Evolutionary conservation across 2,329 filamentous ascomycete genomes (phyloP), one percentile per base, ranked within the genome.

Genomic region (Alternaria gaisen): DNA sequence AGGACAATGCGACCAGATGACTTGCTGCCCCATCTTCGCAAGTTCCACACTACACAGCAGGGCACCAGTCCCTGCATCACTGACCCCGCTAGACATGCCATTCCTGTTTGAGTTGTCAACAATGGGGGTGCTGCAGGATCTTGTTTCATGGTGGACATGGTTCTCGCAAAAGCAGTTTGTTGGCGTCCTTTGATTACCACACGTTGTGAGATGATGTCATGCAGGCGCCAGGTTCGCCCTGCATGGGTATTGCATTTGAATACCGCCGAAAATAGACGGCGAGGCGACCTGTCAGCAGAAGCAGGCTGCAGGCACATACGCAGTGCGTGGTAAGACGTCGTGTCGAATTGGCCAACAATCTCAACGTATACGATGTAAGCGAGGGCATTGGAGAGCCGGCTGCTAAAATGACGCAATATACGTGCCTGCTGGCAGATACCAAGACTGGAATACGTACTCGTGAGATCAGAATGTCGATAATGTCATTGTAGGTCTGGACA

Each of bases 1-100:
- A 75, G 73, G 75, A 63, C 75, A 76, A 77, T 77, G 64, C 68
- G 62, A 62, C 54, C 65, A 72, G 62, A 65, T 68, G 66, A 71
- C 68, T 68, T 67, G 65, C 64, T 68, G 64, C 67, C 71, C 69
- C 64, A 61, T 62, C 65, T 61, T 61, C 44, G 8, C 34, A 30
- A 3, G 32, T 14, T 16, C 46, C 46, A 38, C 46, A 48, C 30
- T 48, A 48, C 30, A 28, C 46, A 34, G 30, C 46, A 24, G 61
- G 61, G 67, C 38, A 40, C n/a, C 38, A 40, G 72, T 67, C 73
- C 75, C 75, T 77, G 75, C 75, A 75, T 67, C 72, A 46, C 61
- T n/a, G 16, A n/a, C 3, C 14, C 34, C 34, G 16, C 34, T n/a
- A 38, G 6, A 38, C 34, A 38, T 42, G 40, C 44, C 61, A 60